Evolutionary conservation across 306 rosid genomes (phyloP).

Genomic region (peach (Prunus persica)): Prunus_persica_NCBIv2 NC_034015.1:439501-440000

Average conservation of each 20-base stretch:
- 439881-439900: slow-evolving; percentile 96
- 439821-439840: slow-evolving; percentile 84
- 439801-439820: slow-evolving; percentile 75
- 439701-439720: slow-evolving; percentile 60
- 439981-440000: slow-evolving; percentile 2
- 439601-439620: neutral
- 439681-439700: slow-evolving; percentile 86
- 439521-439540: slow-evolving; percentile 78
- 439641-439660: slow-evolving; percentile 39
- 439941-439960: neutral
- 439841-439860: slow-evolving; percentile 84
- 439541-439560: slow-evolving; percentile 55
- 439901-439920: slow-evolving; percentile 50
- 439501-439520: slow-evolving; percentile 86
- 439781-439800: slow-evolving; percentile 66
- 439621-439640: neutral
- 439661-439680: slow-evolving; percentile 99
- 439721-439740: slow-evolving; percentile 62
- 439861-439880: slow-evolving; percentile 77
- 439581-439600: neutral
- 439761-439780: slow-evolving; percentile 52
- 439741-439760: slow-evolving; percentile 68
- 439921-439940: no score
- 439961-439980: neutral
- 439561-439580: neutral